A percentile compares a stretch with the other conserved stretches of the same genome.
Evolutionary conservation across 257 asterid genomes (phyloP).

Genomic region (Perilla frutescens): DNA sequence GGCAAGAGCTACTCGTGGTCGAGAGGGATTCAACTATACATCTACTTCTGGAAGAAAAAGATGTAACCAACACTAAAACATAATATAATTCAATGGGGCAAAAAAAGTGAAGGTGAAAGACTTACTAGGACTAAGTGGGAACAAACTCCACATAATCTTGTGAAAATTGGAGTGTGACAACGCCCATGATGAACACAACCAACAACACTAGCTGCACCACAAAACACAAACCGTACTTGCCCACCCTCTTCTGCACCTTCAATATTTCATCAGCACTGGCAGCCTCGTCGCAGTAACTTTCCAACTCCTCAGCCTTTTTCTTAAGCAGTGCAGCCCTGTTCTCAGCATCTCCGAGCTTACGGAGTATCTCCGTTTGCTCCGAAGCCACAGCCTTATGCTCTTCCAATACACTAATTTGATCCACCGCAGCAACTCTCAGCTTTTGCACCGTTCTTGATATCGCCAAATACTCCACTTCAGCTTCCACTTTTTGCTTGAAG

Average conservation of each 20-base stretch:
- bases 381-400: conserved; percentile 52
- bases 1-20: conserved; percentile 32
- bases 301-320: conserved; percentile 55
- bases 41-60: conserved; percentile 36
- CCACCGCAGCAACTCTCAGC: conserved; percentile 48
- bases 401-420: conserved; percentile 59
- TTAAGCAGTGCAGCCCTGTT: conserved; percentile 55
- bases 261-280: conserved; percentile 47
- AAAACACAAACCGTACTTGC: conserved; percentile 59
- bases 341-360: conserved; percentile 54
- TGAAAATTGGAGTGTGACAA: conserved; percentile 46
- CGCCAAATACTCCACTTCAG: conserved; percentile 67
- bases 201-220: conserved; percentile 55
- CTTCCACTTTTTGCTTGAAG: conserved; percentile 73
- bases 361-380: conserved; percentile 56
- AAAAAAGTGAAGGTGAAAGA: not conserved
- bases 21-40: conserved; percentile 38
- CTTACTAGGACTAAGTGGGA: conserved; percentile 63
- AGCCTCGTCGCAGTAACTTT: conserved; percentile 48
- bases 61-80: conserved; percentile 33
- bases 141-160: conserved; percentile 51
- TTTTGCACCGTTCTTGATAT: conserved; percentile 54
- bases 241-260: conserved; percentile 52
- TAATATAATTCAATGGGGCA: conserved; percentile 13
- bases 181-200: conserved; percentile 42